These are phyloP conservation scores for Linum tenue DNA, from an alignment of 345 rosid species.

Conservation along the genomic window DNA sequence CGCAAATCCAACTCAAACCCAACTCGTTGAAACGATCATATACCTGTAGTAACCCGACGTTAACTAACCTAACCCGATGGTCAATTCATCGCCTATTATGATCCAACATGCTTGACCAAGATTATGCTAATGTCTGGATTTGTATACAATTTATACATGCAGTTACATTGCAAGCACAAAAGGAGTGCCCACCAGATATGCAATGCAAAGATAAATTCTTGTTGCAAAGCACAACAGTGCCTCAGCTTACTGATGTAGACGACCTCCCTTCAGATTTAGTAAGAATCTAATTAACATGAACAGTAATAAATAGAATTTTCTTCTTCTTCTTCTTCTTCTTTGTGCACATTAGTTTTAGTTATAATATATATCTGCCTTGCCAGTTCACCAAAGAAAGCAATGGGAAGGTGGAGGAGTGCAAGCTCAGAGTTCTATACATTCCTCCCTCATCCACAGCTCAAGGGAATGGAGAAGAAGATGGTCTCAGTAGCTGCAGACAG, in stretches of 20 bases:
- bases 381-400: constrained; percentile 66
- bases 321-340: no score
- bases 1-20: no score
- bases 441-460: constrained; percentile 34
- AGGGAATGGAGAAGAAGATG: constrained; percentile 44
- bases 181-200: constrained; percentile 70
- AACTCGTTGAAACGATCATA: not conserved
- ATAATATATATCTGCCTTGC: no score
- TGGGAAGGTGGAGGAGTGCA: constrained; percentile 68
- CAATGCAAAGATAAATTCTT: constrained; percentile 98
- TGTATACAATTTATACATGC: constrained; percentile 9
- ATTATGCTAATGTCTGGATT: no score
- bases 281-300: constrained; percentile 15
- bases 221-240: constrained; percentile 74
- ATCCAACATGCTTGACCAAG: no score
- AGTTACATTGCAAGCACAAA: constrained; percentile 94
- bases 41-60: not conserved
- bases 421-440: constrained; percentile 69
- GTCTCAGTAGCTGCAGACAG: constrained; percentile 30
- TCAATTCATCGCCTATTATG: not conserved
- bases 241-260: constrained; percentile 66
- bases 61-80: not conserved
- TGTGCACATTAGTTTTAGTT: not conserved
- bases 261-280: constrained; percentile 82
- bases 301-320: no score